Base-by-base conservation (phyloP, 1,284 basidiomycete genomes). In the Cryptococcus depauperatus region DNA sequence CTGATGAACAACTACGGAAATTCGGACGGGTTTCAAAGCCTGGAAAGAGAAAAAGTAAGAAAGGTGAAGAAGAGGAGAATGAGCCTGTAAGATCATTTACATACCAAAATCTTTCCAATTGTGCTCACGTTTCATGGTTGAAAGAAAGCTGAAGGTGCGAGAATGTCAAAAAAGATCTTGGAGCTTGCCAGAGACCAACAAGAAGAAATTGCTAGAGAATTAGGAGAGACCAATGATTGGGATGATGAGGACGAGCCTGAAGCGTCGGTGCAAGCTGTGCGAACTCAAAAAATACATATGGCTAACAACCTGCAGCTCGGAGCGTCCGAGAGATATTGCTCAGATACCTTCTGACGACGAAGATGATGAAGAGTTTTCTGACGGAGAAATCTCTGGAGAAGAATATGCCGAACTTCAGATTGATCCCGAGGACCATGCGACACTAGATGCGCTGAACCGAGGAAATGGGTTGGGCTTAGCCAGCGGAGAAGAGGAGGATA, bases 131-230 rank as follows among this genome's bases (percentile, higher is more conserved):
- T 23, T 13, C 13, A 38, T 22, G 9, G 22, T 16, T 33, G 33
- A 25, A 43, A 91, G 86, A 75, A 73, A 35, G 81, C 82, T 9
- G 73, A 93, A 51, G 88, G 92, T 65, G 79, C 85, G 5, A 88
- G 87, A 70, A 84, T 84, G 16, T 95, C 89, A 1, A 77, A 79
- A 52, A 85, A 83, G 60, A 97, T 98, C 48, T 84, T 98, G 57
- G 83, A 91, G 61, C 80, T 98, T 46, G 93, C 93, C 10, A 78
- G 81, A 59, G 84, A 87, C 58, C 95, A 98, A 70, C 92, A 97
- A 70, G 83, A 90, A 62, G 95, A 98, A 67, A 69, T 91, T 8
- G 79, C 80, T 27, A 79, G 79, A 30, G 80, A 79, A 50, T 61
- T 68, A 27, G 63, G 58, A 16, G 62, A 65, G 21, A 64, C 66